Percentiles rank a stretch among this genome's conserved stretches.
phyloP scores from a whole-genome alignment of 2,329 filamentous ascomycete species.

The Talaromyces sp. region DNA sequence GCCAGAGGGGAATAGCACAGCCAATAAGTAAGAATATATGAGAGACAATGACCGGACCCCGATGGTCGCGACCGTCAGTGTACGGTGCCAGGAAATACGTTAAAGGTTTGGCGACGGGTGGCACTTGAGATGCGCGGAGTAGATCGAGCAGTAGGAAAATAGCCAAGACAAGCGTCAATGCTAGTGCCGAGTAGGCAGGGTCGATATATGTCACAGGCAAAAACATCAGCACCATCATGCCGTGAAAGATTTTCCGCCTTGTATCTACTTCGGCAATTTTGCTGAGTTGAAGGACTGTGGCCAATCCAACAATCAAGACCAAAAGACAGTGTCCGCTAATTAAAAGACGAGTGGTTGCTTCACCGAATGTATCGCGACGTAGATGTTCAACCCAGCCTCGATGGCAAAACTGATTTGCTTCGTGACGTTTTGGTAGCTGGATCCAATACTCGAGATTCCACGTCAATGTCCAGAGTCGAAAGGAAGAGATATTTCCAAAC shows the following conservation, averaged over 20 bases:
- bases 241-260: conserved; percentile 93
- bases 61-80: conserved; percentile 87
- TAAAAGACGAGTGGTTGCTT: conserved; percentile 76
- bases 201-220: conserved; percentile 83
- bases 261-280: conserved; percentile 88
- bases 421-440: conserved; percentile 55
- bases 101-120: conserved; percentile 80
- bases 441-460: conserved; percentile 73
- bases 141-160: conserved; percentile 87
- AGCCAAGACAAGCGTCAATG: conserved; percentile 72
- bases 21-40: conserved; percentile 95
- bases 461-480: conserved; percentile 68
- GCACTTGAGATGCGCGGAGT: conserved; percentile 83
- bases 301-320: conserved; percentile 68
- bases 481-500: conserved; percentile 69
- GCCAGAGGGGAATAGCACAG: conserved; percentile 91
- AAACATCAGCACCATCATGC: conserved; percentile 97
- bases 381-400: conserved; percentile 63
- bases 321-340: conserved; percentile 69
- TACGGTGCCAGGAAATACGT: conserved; percentile 87
- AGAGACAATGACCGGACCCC: conserved; percentile 89
- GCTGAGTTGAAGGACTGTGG: conserved; percentile 70
- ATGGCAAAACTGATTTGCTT: conserved; percentile 38
- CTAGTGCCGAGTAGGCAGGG: conserved; percentile 75
- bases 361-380: conserved; percentile 64